Evolutionary conservation across 805 yeast species (phyloP), one percentile per base, ranked within the genome.

Genomic region (Spathaspora sp.): DNA sequence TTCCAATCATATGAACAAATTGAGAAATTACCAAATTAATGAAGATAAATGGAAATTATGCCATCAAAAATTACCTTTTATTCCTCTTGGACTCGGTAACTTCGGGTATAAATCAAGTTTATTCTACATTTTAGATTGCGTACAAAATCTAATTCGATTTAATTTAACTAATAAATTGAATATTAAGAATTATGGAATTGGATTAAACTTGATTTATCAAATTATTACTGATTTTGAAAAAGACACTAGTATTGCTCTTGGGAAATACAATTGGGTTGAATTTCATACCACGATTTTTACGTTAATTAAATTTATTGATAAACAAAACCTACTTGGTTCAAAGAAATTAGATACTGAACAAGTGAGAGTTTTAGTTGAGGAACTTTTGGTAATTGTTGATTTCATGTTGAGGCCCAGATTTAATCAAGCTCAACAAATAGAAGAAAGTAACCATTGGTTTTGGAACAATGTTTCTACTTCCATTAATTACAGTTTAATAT

Each of bases 1-100:
- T 23, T 19, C 5, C 14, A 20, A 44, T 42, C 29, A 35, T 32
- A 20, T 53, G 5, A 55, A 56, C 10, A 47, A 53, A 9, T 42
- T 58, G 2, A 53, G 54, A 19, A 26, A 58, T 6, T 60, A 53
- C 32, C 54, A 60, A 20, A 63, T 68, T 5, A 65, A 75, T 48
- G 78, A 73, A 51, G 64, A 64, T 59, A 65, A 66, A 49, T 75
- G 76, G 75, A 75, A 74, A 55, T 56, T 74, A 42, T 70, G 75
- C 35, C 79, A 72, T 51, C 78, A 75, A 49, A 63, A 60, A 48
- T 49, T 56, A 12, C 77, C 78, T 1, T 48, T 68, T 10, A 55
- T 75, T 3, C 74, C 75, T 38, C 54, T 55, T 23, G 60, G 60
- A 51, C 17, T 52, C 1, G 62, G 58, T 2, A 56, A 63, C 7